A percentile compares a stretch with the other conserved stretches of the same genome.
These are phyloP conservation scores for Amesomyces nigricolor DNA, from an alignment of 2,329 filamentous ascomycete species.

Conservation along the genomic window DNA sequence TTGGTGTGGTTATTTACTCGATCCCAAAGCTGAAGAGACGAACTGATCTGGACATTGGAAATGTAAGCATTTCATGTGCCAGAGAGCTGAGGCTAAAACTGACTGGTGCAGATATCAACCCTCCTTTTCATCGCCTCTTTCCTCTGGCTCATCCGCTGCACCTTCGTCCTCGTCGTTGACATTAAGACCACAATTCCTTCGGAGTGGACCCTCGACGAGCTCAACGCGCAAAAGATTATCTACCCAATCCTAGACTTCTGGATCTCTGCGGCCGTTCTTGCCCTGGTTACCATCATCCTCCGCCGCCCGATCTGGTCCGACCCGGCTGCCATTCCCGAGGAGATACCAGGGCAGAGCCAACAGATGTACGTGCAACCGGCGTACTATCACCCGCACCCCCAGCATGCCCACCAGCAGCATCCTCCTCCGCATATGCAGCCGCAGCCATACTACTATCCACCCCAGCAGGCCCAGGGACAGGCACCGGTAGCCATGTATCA, in stretches of 20 bases:
- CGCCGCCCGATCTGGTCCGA: slow-evolving; percentile 8
- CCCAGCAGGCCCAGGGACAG: neutral
- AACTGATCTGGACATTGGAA: neutral
- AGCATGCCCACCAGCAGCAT: neutral
- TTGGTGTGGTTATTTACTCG: slow-evolving; percentile 9
- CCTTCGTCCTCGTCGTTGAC: slow-evolving; percentile 1
- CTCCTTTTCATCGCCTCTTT: slow-evolving; percentile 7
- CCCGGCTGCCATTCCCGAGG: slow-evolving; percentile 2
- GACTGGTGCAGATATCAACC: neutral
- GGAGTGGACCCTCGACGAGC: neutral
- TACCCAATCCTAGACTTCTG: slow-evolving; percentile 10
- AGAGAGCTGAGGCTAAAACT: neutral
- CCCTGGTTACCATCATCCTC: slow-evolving; percentile 3
- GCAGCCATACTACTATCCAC: neutral
- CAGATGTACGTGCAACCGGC: neutral
- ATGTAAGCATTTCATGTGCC: neutral
- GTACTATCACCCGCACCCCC: neutral
- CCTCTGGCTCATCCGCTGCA: slow-evolving; percentile 12
- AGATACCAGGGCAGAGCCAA: too few species aligned
- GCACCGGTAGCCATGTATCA: neutral
- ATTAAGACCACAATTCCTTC: neutral
- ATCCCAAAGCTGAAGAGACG: slow-evolving; percentile 1
- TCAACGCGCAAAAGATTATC: neutral
- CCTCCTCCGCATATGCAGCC: neutral
- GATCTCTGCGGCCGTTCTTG: slow-evolving; percentile 7